Conservation (phyloP, 306 rosid genomes). For the Casuarina equisetifolia region DNA sequence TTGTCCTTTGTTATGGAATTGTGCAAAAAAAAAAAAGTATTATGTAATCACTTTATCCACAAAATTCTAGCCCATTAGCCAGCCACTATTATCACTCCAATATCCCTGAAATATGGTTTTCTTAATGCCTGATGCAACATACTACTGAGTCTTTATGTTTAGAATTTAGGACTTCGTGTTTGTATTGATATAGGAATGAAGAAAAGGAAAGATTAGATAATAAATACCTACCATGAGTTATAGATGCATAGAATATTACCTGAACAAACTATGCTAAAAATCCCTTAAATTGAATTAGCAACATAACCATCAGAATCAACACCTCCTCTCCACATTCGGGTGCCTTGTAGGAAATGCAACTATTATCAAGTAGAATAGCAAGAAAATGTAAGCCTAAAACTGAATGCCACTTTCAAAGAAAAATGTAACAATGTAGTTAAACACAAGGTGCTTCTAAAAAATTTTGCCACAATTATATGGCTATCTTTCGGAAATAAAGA, state of each 20-base stretch:
- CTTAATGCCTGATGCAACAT: background rate
- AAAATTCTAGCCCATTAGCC: background rate
- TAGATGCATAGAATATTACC: slow-evolving; percentile 45
- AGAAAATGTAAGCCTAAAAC: background rate
- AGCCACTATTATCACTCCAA: background rate
- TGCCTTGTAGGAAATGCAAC: slow-evolving; percentile 58
- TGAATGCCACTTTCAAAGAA: background rate
- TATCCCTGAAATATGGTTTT: background rate
- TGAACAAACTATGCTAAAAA: slow-evolving; percentile 79
- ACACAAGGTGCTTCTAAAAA: background rate
- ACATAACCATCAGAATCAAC: slow-evolving; percentile 96
- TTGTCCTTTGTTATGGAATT: background rate
- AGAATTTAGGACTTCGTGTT: background rate
- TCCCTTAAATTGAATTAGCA: slow-evolving; percentile 86
- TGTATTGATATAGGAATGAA: background rate
- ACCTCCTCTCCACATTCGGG: slow-evolving; percentile 99
- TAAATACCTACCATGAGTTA: slow-evolving; percentile 2
- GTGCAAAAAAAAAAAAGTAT: background rate
- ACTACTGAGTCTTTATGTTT: background rate
- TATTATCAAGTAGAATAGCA: slow-evolving; percentile 21
- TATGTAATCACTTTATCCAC: background rate
- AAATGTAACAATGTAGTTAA: background rate
- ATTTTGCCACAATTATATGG: background rate
- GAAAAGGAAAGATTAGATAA: background rate
- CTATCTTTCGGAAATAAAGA: background rate